Evolutionary conservation across 1,284 basidiomycete species (phyloP), one percentile per base, ranked within the genome.

Genomic region (Rhodotorula mucilaginosa): DNA sequence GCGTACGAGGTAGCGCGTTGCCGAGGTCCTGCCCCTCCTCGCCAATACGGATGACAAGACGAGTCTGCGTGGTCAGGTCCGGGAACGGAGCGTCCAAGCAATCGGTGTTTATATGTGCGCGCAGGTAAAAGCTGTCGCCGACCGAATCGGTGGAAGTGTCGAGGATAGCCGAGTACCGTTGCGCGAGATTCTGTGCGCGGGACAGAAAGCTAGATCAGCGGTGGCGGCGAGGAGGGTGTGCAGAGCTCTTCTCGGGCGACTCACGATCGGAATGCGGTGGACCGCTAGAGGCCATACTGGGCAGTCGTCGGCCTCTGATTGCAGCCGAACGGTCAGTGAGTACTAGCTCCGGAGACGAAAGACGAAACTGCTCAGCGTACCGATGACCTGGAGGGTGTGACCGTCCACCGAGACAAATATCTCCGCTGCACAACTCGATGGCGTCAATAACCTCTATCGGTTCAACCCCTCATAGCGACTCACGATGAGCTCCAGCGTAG

Each of bases 401-500:
- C 66, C 70, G 56, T 79, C 78, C 16, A 78, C 77, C 23, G 72
- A 68, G 67, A 80, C 77, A 34, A 71, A 64, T 31, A 64, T 26
- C 31, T 39, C 66, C 8, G 66, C 58, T 60, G 26, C 23, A n/a
- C 49, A 21, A 21, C 2, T 18, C 18, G 58, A 1, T 21, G 6
- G 15, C 5, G 46, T 23, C 8, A 16, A 18, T 13, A 6, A n/a
- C 13, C 2, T 12, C 26, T 13, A n/a, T 18, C 34, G 12, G 23
- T 2, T 0, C 7, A 7, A 10, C 4, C 31, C 8, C 23, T 18
- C 12, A 19, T 7, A 18, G 15, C 56, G 78, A 71, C 65, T 76
- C 70, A 39, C 77, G 79, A 60, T 79, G 78, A 49, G 75, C 79
- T 26, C 86, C 86, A 1, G 85, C 80, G 63, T 85, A 84, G 71